Conservation (phyloP, 2,329 filamentous ascomycete species). For the Venturia aucupariae region DNA sequence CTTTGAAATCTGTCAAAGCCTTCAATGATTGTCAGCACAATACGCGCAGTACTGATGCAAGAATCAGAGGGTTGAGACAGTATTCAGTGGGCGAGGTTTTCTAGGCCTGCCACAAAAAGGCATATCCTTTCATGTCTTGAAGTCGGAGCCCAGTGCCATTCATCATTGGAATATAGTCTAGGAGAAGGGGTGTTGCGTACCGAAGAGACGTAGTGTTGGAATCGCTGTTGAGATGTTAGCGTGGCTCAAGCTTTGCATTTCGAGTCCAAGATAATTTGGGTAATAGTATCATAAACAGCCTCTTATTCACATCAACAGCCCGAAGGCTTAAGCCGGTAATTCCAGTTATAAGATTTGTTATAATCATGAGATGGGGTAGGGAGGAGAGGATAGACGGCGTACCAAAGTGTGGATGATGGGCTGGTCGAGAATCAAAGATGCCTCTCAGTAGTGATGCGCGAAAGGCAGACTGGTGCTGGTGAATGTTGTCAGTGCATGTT, state of each 20-base stretch:
- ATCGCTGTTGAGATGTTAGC: not conserved
- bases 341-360: constrained; percentile 20
- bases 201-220: constrained; percentile 10
- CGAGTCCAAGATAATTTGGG: constrained; percentile 12
- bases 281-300: constrained; percentile 33
- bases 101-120: constrained; percentile 95
- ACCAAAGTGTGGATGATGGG: not conserved
- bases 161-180: constrained; percentile 51
- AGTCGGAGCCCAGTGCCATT: constrained; percentile 98
- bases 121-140: constrained; percentile 67
- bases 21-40: not conserved
- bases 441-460: not conserved
- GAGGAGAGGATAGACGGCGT: not conserved
- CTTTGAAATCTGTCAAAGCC: not conserved
- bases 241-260: not conserved
- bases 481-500: not conserved
- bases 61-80: not conserved
- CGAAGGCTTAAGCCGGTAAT: constrained; percentile 35
- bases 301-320: constrained; percentile 30
- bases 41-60: not conserved
- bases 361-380: constrained; percentile 6
- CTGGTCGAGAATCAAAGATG: not conserved
- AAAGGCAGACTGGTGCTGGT: not conserved
- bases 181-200: constrained; percentile 14
- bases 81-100: constrained; percentile 98